These are phyloP conservation scores for Jackrogersella minutella DNA, from an alignment of 495 filamentous ascomycete genomes.

Conservation along the genomic window DNA sequence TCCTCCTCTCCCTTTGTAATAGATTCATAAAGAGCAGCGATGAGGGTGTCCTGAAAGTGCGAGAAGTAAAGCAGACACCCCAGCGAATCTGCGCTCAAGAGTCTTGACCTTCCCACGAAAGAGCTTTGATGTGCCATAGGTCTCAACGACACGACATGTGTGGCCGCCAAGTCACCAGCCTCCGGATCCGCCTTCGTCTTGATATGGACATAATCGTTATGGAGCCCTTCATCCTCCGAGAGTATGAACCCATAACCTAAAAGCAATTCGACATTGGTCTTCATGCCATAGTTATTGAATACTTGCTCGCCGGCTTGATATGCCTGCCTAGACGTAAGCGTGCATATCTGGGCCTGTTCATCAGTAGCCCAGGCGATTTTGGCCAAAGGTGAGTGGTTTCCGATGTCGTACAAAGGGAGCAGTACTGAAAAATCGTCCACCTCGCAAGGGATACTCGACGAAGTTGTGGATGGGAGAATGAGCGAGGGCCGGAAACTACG, in stretches of 20 bases:
- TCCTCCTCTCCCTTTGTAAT: conserved; percentile 30
- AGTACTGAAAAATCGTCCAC: conserved; percentile 61
- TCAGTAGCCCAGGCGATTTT: conserved; percentile 51
- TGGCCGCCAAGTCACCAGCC: conserved; percentile 34
- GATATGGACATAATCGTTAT: conserved; percentile 61
- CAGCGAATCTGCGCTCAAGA: conserved; percentile 31
- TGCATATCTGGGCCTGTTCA: conserved; percentile 30
- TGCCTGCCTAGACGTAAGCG: conserved; percentile 30
- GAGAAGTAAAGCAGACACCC: conserved; percentile 46
- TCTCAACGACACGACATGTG: conserved; percentile 51
- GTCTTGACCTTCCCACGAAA: conserved; percentile 43
- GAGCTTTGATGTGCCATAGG: conserved; percentile 50
- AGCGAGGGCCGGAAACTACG: conserved; percentile 61
- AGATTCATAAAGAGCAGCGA: conserved; percentile 43
- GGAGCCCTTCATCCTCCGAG: conserved; percentile 47
- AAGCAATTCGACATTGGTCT: conserved; percentile 62
- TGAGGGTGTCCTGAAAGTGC: conserved; percentile 53
- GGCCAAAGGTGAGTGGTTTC: conserved; percentile 59
- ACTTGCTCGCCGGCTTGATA: conserved; percentile 47
- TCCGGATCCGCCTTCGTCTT: conserved; percentile 48
- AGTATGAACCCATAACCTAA: conserved; percentile 62
- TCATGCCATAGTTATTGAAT: conserved; percentile 64
- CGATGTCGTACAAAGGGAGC: conserved; percentile 61
- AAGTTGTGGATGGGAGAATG: conserved; percentile 44
- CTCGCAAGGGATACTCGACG: conserved; percentile 35